phyloP scores from a whole-genome alignment of 108 stramenopile species.

The Epithemia pelagica region DNA sequence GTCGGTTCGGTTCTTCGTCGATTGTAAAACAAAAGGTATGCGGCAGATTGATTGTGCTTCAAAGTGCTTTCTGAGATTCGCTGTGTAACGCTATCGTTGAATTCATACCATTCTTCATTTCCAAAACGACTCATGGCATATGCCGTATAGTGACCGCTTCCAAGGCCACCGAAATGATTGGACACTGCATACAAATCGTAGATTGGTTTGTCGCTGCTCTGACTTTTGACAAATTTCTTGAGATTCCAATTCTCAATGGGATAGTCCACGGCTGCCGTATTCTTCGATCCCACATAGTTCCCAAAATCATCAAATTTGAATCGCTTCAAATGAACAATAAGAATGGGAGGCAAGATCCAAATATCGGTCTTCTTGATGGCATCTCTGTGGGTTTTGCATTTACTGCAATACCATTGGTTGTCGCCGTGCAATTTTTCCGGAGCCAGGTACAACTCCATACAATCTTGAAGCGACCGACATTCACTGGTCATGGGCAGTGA shows the following conservation, averaged over 20 bases:
- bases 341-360: constrained; percentile 88
- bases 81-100: constrained; percentile 57
- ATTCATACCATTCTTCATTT: constrained; percentile 68
- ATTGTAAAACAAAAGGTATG: constrained; percentile 78
- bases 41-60: constrained; percentile 26
- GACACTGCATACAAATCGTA: constrained; percentile 96
- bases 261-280: constrained; percentile 48
- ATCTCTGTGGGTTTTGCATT: constrained; percentile 72
- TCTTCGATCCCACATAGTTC: constrained; percentile 50
- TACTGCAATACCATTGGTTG: constrained; percentile 75
- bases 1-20: constrained; percentile 22
- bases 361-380: constrained; percentile 83
- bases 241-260: constrained; percentile 63
- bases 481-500: constrained; percentile 61
- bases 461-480: constrained; percentile 57
- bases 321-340: constrained; percentile 93
- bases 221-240: constrained; percentile 32
- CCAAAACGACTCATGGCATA: constrained; percentile 75
- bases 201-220: constrained; percentile 36
- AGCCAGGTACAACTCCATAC: constrained; percentile 61
- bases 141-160: constrained; percentile 95
- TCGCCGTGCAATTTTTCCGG: constrained; percentile 68
- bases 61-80: constrained; percentile 28
- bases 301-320: constrained; percentile 65
- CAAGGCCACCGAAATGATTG: constrained; percentile 82